Conservation (phyloP, 306 rosid species). For the Casuarina equisetifolia region DNA sequence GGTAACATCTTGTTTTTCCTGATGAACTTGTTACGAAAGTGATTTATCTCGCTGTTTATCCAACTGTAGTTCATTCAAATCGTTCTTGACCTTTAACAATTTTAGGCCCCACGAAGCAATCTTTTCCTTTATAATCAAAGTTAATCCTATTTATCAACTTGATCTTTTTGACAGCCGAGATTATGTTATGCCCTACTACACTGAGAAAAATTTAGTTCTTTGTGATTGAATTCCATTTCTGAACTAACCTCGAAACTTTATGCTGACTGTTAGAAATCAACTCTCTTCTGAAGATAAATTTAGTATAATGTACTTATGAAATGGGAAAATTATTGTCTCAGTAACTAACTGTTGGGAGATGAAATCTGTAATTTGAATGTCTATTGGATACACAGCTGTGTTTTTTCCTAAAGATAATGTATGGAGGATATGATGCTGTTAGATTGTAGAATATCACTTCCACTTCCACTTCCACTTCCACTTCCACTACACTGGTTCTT, state of each 20-base stretch:
- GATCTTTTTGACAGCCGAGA: conserved; percentile 1
- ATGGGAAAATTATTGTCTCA: neutral
- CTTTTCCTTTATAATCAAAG: conserved; percentile 1
- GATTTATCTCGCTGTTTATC: neutral
- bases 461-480: neutral
- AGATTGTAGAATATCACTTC: neutral
- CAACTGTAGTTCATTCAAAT: neutral
- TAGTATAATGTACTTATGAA: neutral
- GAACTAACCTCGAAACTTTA: neutral
- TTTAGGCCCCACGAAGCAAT: neutral
- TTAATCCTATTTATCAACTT: conserved; percentile 2
- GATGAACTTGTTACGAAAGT: neutral
- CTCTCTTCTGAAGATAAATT: neutral
- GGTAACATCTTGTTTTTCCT: conserved; percentile 49
- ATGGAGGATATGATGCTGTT: neutral
- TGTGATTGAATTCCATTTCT: neutral
- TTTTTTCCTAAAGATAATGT: neutral
- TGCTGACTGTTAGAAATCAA: neutral
- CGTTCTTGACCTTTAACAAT: neutral
- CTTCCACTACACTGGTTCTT: neutral
- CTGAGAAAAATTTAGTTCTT: neutral
- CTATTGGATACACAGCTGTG: neutral
- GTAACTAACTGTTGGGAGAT: neutral
- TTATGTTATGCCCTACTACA: neutral
- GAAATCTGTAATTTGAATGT: neutral